Evolutionary conservation across 2,329 filamentous ascomycete species (phyloP).

Genomic region (Harringtonia lauricola): DNA sequence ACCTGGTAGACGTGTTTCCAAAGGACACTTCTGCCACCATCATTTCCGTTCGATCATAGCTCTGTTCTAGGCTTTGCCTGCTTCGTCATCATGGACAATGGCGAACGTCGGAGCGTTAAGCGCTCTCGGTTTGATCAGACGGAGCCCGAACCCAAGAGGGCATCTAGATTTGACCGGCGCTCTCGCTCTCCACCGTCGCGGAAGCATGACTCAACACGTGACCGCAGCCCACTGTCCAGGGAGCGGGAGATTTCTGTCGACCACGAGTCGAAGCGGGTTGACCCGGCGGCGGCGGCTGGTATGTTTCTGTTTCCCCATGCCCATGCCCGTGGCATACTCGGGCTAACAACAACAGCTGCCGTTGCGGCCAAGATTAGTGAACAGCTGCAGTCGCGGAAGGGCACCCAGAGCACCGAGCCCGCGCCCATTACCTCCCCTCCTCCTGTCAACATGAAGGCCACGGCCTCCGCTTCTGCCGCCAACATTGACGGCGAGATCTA

Average conservation of each 20-base stretch:
- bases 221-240: constrained; percentile 63
- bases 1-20: too few species aligned
- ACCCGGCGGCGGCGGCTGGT: constrained; percentile 74
- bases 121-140: constrained; percentile 92
- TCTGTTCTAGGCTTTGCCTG: neutral
- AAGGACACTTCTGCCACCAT: too few species aligned
- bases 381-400: constrained; percentile 74
- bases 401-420: constrained; percentile 81
- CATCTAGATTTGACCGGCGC: constrained; percentile 81
- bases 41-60: too few species aligned
- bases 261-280: constrained; percentile 37
- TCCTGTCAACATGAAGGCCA: constrained; percentile 29
- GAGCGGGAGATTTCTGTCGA: constrained; percentile 20
- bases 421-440: constrained; percentile 61
- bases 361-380: constrained; percentile 84
- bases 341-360: constrained; percentile 45
- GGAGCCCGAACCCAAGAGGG: constrained; percentile 64
- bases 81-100: constrained; percentile 57
- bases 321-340: neutral
- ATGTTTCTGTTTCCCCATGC: constrained; percentile 22
- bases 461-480: constrained; percentile 25
- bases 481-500: constrained; percentile 82
- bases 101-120: constrained; percentile 62
- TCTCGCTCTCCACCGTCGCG: constrained; percentile 70
- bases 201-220: constrained; percentile 59